Conservation (phyloP, 1,139 yeast species). For the Hyphopichia burtonii region DNA sequence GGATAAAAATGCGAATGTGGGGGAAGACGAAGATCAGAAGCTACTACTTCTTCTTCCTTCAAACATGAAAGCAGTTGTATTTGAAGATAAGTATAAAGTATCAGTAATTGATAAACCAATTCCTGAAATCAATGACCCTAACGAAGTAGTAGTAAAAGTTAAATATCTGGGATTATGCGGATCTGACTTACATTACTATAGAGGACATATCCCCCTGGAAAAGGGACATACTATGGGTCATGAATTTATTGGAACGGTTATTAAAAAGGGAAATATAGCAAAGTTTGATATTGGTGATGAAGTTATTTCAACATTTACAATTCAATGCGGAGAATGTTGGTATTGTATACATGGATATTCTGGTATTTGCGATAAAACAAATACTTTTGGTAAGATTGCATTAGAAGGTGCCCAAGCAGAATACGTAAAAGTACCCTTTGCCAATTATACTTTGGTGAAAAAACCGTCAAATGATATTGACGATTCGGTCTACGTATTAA, state of each 20-base stretch:
- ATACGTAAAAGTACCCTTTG: conserved; percentile 57
- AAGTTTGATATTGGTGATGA: conserved; percentile 42
- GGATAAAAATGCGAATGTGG: too few relatives aligned
- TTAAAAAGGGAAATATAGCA: conserved; percentile 30
- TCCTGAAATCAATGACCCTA: conserved; percentile 39
- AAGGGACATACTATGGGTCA: conserved; percentile 50
- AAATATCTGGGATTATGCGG: conserved; percentile 60
- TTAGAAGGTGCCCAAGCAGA: conserved; percentile 64
- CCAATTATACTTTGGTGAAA: conserved; percentile 48
- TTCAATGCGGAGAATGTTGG: conserved; percentile 58
- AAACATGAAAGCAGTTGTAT: conserved; percentile 57
- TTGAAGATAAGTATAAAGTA: conserved; percentile 49
- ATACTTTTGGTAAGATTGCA: conserved; percentile 54
- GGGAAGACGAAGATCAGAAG: too few relatives aligned
- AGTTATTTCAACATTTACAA: conserved; percentile 52
- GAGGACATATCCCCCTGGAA: conserved; percentile 47
- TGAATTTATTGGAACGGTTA: conserved; percentile 48
- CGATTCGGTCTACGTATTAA: conserved; percentile 51
- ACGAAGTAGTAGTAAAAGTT: conserved; percentile 54
- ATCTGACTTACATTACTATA: conserved; percentile 58
- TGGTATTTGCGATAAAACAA: conserved; percentile 51
- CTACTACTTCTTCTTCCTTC: too few relatives aligned
- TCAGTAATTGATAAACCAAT: conserved; percentile 40
- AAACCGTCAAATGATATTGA: conserved; percentile 30
- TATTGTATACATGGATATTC: conserved; percentile 53